These are phyloP conservation scores for Mucor circinelloides DNA, from an alignment of 371 early-diverging fungal species.

Conservation along the genomic window DNA sequence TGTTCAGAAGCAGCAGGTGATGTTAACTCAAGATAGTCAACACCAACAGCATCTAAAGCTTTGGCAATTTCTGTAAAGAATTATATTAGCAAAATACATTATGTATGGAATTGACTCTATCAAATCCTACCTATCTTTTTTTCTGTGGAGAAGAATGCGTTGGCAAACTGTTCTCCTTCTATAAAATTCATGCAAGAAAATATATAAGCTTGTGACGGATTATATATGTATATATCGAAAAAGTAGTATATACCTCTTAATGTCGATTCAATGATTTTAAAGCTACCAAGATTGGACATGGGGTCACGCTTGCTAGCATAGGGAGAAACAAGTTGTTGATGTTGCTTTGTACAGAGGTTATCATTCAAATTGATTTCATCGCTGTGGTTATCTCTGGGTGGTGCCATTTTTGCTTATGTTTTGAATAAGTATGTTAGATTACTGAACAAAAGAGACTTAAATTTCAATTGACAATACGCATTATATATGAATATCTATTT, in stretches of 20 bases:
- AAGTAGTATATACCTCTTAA: slow-evolving; percentile 69
- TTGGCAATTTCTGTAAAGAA: slow-evolving; percentile 79
- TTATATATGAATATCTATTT: neutral
- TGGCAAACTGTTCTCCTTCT: slow-evolving; percentile 98
- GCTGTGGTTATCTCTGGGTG: slow-evolving; percentile 2
- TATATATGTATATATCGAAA: slow-evolving; percentile 64
- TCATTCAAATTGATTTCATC: neutral
- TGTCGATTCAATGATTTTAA: slow-evolving; percentile 95
- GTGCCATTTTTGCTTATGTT: neutral
- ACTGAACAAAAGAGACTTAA: neutral
- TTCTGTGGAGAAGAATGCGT: slow-evolving; percentile 94
- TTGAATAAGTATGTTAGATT: neutral
- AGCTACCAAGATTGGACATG: slow-evolving; percentile 84
- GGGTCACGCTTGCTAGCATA: slow-evolving; percentile 70
- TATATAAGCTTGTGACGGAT: slow-evolving; percentile 80
- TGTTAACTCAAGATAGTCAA: slow-evolving; percentile 95
- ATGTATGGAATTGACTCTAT: slow-evolving; percentile 41
- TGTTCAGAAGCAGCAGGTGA: slow-evolving; percentile 96
- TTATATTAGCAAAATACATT: slow-evolving; percentile 75
- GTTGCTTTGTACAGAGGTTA: neutral
- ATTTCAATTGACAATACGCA: neutral
- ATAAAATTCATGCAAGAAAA: neutral
- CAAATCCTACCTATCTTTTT: slow-evolving; percentile 73
- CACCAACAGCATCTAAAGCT: slow-evolving; percentile 94
- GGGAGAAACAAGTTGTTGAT: slow-evolving; percentile 42